Evolutionary conservation across 2,329 filamentous ascomycete species (phyloP), one percentile per base, ranked within the genome.

Genomic region (Amylocarpus encephaloides): DNA sequence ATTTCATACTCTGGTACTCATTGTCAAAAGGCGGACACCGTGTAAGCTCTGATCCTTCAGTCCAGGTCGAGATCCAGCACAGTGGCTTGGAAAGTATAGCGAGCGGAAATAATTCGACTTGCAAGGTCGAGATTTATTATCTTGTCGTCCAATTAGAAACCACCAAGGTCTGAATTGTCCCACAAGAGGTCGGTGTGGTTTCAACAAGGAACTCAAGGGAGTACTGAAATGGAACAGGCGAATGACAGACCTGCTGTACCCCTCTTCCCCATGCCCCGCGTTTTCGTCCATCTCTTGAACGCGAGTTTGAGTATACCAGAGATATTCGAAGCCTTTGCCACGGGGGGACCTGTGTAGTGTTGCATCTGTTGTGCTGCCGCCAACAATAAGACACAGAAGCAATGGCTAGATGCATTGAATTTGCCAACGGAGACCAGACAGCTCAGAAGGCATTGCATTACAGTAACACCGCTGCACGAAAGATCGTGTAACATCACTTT

Each of bases 221-320:
- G 22, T 26, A 26, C 22, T 26, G 7, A 26, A 26, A 4, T 26
- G 22, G 22, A 7, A 26, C 4, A 7, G 22, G 7, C 13, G 18
- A 19, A n/a, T 38, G 18, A 16, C 13, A 16, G 39, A 16, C 26
- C 15, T 16, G 16, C 12, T 35, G 11, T 35, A 45, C 16, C 15
- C n/a, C 29, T 22, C 15, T 45, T 13, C 43, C 43, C 43, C 43
- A 30, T 32, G 35, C 43, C 43, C 43, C 43, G 43, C 43, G 13
- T 29, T 34, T 45, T 35, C 22, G 43, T 45, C 10, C 22, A 34
- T 22, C 12, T 36, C 34, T 10, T 34, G 9, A 13, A 36, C 15
- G 11, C 3, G 34, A 36, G 15, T 13, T 36, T 13, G 34, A 36
- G 34, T 5, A 36, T 36, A 5, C 5, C 11, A 10, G 12, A 16